Conservation (phyloP, 352 stramenopile species). For the Phytophthora ohioensis region DNA sequence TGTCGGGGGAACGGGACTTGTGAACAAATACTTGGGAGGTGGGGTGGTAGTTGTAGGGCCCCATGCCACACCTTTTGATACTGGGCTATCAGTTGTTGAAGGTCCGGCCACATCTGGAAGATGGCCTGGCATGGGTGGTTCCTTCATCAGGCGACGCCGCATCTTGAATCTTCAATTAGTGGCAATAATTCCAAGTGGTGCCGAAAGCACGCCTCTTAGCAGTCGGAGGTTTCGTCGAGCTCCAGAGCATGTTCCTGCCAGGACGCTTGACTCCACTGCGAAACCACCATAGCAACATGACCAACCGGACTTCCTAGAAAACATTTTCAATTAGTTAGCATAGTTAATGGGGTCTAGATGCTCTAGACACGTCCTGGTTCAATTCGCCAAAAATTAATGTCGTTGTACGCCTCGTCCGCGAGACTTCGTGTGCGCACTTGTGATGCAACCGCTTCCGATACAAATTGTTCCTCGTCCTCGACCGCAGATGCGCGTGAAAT, state of each 20-base stretch:
- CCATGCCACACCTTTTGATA: slow-evolving; percentile 22
- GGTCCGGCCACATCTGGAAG: slow-evolving; percentile 38
- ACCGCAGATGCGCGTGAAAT: slow-evolving; percentile 12
- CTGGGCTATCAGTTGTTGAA: slow-evolving; percentile 3
- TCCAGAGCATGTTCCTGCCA: neutral
- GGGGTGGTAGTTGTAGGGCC: neutral
- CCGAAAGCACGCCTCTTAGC: slow-evolving; percentile 12
- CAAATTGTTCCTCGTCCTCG: slow-evolving; percentile 50
- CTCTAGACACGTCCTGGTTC: slow-evolving; percentile 49
- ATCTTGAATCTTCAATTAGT: slow-evolving; percentile 21
- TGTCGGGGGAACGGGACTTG: slow-evolving; percentile 23
- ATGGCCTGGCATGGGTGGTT: slow-evolving; percentile 18
- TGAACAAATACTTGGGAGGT: slow-evolving; percentile 37
- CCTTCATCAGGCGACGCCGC: slow-evolving; percentile 33
- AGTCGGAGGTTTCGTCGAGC: slow-evolving; percentile 25
- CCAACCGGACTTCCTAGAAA: slow-evolving; percentile 12
- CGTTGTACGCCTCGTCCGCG: slow-evolving; percentile 86
- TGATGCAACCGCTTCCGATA: slow-evolving; percentile 62
- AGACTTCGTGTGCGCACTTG: slow-evolving; percentile 62
- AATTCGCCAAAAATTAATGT: slow-evolving; percentile 89
- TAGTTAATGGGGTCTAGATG: slow-evolving; percentile 23
- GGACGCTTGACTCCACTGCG: slow-evolving; percentile 6
- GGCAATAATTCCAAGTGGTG: neutral
- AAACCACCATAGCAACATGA: slow-evolving; percentile 26
- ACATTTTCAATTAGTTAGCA: slow-evolving; percentile 36